phyloP scores from a whole-genome alignment of 208 protist species.

The Crithidia acanthocephali region DNA sequence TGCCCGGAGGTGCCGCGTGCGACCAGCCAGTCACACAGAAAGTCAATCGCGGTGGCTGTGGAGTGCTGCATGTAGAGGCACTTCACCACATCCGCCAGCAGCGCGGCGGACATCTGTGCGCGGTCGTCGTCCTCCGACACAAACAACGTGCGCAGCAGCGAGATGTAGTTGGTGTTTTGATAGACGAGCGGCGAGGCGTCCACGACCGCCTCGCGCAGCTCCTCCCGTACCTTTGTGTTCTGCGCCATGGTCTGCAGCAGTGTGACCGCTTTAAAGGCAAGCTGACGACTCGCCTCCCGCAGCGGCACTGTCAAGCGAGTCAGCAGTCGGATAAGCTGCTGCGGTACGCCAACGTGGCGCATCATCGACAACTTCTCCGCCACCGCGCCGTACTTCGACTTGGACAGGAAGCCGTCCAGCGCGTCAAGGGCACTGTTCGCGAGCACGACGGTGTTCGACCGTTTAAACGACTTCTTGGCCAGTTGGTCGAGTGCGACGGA shows the following conservation, averaged over 20 bases:
- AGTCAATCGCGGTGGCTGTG: slow-evolving; percentile 23
- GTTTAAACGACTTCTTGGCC: slow-evolving; percentile 33
- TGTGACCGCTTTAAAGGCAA: slow-evolving; percentile 29
- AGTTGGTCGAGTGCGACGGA: slow-evolving; percentile 30
- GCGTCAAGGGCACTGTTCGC: slow-evolving; percentile 34
- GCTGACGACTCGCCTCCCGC: slow-evolving; percentile 17
- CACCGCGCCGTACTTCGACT: slow-evolving; percentile 17
- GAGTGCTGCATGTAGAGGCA: slow-evolving; percentile 33
- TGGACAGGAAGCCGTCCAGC: slow-evolving; percentile 36
- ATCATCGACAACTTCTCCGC: slow-evolving; percentile 61
- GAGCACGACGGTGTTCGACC: slow-evolving; percentile 39
- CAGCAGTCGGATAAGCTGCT: slow-evolving; percentile 39
- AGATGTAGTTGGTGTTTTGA: slow-evolving; percentile 39
- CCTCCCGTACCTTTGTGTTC: slow-evolving; percentile 11
- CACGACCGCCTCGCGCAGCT: slow-evolving; percentile 29
- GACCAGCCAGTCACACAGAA: slow-evolving; percentile 42
- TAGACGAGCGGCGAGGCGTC: slow-evolving; percentile 35
- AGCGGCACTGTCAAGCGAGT: slow-evolving; percentile 38
- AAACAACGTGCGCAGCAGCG: slow-evolving; percentile 41
- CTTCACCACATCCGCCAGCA: slow-evolving; percentile 36
- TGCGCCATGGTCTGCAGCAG: slow-evolving; percentile 36
- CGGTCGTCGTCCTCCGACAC: slow-evolving; percentile 15
- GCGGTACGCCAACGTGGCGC: slow-evolving; percentile 36
- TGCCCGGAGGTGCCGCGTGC: slow-evolving; percentile 10
- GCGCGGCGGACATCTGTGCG: slow-evolving; percentile 15